Conservation (phyloP, 2,329 filamentous ascomycete species). For the Leptodontidium sp. region DNA sequence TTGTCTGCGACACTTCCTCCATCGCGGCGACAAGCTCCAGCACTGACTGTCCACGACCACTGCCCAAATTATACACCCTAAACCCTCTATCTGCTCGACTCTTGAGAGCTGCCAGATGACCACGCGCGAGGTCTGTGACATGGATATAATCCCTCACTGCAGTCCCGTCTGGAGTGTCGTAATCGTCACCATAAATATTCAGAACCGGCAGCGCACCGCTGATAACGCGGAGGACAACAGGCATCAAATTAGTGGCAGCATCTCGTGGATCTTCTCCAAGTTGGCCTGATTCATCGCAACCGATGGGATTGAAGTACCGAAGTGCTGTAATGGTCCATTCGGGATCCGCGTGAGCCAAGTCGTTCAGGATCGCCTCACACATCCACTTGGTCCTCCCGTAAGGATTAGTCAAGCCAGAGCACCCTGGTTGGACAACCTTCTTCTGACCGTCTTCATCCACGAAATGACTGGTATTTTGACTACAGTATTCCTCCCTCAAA, state of each 20-base stretch:
- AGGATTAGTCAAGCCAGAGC: conserved; percentile 67
- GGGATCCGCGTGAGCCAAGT: conserved; percentile 66
- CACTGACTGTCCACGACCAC: conserved; percentile 56
- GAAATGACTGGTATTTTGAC: conserved; percentile 58
- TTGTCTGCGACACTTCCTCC: conserved; percentile 48
- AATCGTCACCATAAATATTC: conserved; percentile 71
- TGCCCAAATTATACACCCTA: conserved; percentile 56
- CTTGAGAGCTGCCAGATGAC: conserved; percentile 66
- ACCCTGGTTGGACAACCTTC: conserved; percentile 55
- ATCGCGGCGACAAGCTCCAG: conserved; percentile 53
- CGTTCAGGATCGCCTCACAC: conserved; percentile 70
- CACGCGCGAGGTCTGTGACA: conserved; percentile 69
- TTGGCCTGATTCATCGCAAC: conserved; percentile 69
- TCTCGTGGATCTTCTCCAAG: conserved; percentile 70
- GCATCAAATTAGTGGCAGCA: conserved; percentile 69
- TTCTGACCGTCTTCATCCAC: conserved; percentile 53
- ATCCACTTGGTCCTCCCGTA: conserved; percentile 75
- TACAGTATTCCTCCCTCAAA: conserved; percentile 63
- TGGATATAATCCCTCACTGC: conserved; percentile 74
- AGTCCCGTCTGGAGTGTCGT: conserved; percentile 71
- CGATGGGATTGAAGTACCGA: conserved; percentile 74
- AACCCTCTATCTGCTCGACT: conserved; percentile 48
- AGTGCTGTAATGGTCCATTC: conserved; percentile 69
- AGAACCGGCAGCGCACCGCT: conserved; percentile 61
- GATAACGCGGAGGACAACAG: conserved; percentile 68